These are phyloP conservation scores for Misopates orontium DNA, from an alignment of 257 asterid genomes.

Conservation along the genomic window DNA sequence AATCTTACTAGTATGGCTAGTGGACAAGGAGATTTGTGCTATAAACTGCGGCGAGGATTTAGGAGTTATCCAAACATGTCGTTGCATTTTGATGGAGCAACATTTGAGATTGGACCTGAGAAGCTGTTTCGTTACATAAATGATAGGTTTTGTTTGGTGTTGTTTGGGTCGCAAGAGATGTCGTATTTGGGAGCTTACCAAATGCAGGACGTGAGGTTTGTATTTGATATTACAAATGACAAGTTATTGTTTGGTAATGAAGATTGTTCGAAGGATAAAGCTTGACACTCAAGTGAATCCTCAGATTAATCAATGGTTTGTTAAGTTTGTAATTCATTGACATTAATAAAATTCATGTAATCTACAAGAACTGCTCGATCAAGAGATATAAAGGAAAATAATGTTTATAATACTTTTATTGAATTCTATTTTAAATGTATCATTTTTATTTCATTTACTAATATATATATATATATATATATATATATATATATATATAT, in stretches of 20 bases:
- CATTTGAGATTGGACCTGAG: not conserved
- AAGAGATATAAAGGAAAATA: too few relatives aligned
- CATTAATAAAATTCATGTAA: too few relatives aligned
- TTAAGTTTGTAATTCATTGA: too few relatives aligned
- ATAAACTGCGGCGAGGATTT: not conserved
- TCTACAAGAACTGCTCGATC: too few relatives aligned
- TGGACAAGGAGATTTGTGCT: slow-evolving; percentile 12
- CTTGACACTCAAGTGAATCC: not conserved
- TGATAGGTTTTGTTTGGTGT: not conserved
- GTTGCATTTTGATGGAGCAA: slow-evolving; percentile 18
- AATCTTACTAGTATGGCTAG: not conserved
- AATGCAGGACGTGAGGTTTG: slow-evolving; percentile 21
- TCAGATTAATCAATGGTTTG: too few relatives aligned
- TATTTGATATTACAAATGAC: slow-evolving; percentile 1
- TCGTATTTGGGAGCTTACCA: slow-evolving; percentile 8
- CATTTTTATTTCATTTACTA: too few relatives aligned
- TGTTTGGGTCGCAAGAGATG: not conserved
- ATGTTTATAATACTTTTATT: too few relatives aligned
- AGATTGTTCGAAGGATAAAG: slow-evolving; percentile 15
- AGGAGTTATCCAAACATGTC: not conserved
- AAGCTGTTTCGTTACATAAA: slow-evolving; percentile 4
- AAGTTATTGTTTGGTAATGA: slow-evolving; percentile 19
- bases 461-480: too few relatives aligned
- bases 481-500: too few relatives aligned
- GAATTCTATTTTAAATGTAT: too few relatives aligned